Conservation (phyloP, 371 early-diverging fungal genomes). For the Zychaea mexicana region DNA sequence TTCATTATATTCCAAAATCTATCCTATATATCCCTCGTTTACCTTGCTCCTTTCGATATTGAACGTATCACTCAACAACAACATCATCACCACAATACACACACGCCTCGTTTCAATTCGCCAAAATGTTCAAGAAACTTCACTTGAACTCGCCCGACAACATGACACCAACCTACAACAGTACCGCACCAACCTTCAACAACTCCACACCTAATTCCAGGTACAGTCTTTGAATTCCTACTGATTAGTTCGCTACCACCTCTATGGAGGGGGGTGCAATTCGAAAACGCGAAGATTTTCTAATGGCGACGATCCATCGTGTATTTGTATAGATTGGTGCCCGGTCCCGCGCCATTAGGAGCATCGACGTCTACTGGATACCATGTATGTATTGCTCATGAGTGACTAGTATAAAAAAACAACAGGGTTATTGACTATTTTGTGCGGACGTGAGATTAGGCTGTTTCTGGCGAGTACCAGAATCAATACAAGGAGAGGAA, state of each 20-base stretch:
- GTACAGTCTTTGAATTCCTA: too few species aligned
- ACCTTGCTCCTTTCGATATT: too few species aligned
- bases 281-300: too few species aligned
- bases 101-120: too few species aligned
- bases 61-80: too few species aligned
- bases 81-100: too few species aligned
- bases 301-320: not conserved
- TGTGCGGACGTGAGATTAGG: not conserved
- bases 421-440: not conserved
- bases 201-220: constrained; percentile 21
- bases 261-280: too few species aligned
- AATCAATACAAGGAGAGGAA: constrained; percentile 7
- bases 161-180: constrained; percentile 7
- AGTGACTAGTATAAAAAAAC: too few species aligned
- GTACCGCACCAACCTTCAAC: constrained; percentile 6
- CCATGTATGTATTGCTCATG: constrained; percentile 7
- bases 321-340: constrained; percentile 5
- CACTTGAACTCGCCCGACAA: constrained; percentile 9
- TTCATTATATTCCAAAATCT: not conserved
- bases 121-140: constrained; percentile 19
- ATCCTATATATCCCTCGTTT: too few species aligned
- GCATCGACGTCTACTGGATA: constrained; percentile 7
- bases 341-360: not conserved
- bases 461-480: not conserved
- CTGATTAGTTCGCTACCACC: too few species aligned